Percentiles rank a stretch among this genome's conserved stretches.
phyloP scores from a whole-genome alignment of 129 eudicot genomes.

The Gnaphalium uliginosum region DNA sequence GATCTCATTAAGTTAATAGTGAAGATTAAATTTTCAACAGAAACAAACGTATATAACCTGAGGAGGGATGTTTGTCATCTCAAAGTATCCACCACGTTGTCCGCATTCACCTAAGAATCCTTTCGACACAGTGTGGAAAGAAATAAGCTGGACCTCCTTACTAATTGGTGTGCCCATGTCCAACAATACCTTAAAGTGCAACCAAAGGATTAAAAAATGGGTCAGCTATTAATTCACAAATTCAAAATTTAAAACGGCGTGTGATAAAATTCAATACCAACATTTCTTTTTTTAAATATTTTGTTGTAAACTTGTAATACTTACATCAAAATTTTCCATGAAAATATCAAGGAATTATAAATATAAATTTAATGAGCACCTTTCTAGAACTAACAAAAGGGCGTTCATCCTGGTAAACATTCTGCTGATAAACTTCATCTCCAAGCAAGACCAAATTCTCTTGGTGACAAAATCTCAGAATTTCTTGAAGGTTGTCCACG shows the following conservation, averaged over 20 bases:
- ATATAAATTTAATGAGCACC: constrained; percentile 39
- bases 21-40: neutral
- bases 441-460: constrained; percentile 82
- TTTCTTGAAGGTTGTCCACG: constrained; percentile 63
- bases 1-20: neutral
- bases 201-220: neutral
- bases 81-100: constrained; percentile 97
- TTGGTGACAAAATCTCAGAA: constrained; percentile 71
- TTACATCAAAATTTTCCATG: neutral
- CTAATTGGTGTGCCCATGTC: constrained; percentile 91
- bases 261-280: neutral
- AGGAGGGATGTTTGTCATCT: constrained; percentile 96
- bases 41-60: constrained; percentile 44
- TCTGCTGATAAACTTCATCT: constrained; percentile 99
- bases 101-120: constrained; percentile 99
- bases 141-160: constrained; percentile 89
- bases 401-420: constrained; percentile 95
- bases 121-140: constrained; percentile 95
- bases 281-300: neutral
- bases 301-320: neutral
- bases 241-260: neutral
- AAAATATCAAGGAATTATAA: neutral
- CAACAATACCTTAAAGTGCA: constrained; percentile 62
- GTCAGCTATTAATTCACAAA: neutral
- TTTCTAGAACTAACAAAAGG: constrained; percentile 90